Conservation (phyloP, 495 filamentous ascomycete species). For the Neurospora sp. region DNA sequence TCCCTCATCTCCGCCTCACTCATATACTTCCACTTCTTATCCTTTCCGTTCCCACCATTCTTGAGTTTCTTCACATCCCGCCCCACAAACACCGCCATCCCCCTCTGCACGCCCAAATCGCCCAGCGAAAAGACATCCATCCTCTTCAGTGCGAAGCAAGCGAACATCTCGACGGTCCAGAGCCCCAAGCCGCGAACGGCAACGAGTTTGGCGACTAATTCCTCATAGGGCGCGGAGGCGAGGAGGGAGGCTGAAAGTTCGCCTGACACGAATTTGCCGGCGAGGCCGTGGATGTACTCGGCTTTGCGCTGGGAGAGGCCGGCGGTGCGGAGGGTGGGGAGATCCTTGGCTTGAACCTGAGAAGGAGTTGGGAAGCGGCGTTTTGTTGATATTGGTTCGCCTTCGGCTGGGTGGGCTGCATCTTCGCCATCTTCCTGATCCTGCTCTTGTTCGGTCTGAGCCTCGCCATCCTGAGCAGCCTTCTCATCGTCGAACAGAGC, state of each 20-base stretch:
- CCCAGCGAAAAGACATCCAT: slow-evolving; percentile 90
- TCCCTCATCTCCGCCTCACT: slow-evolving; percentile 84
- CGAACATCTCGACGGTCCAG: slow-evolving; percentile 98
- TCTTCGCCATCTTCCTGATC: too few species aligned
- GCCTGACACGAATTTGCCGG: slow-evolving; percentile 65
- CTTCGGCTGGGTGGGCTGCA: neutral
- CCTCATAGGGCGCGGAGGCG: slow-evolving; percentile 69
- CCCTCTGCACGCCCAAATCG: slow-evolving; percentile 89
- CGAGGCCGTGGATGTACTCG: slow-evolving; percentile 81
- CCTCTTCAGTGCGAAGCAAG: slow-evolving; percentile 81
- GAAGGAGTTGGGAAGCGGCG: slow-evolving; percentile 63
- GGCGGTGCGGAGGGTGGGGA: slow-evolving; percentile 64
- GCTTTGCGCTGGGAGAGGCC: slow-evolving; percentile 89
- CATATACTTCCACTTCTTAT: slow-evolving; percentile 97
- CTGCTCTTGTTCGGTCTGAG: too few species aligned
- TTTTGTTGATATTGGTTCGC: slow-evolving; percentile 16
- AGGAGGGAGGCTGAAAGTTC: slow-evolving; percentile 69
- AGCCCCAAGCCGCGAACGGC: slow-evolving; percentile 77
- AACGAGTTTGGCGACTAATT: slow-evolving; percentile 69
- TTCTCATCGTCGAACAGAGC: slow-evolving; percentile 65
- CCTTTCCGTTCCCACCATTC: slow-evolving; percentile 69
- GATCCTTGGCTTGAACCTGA: slow-evolving; percentile 49
- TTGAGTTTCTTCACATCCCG: slow-evolving; percentile 77
- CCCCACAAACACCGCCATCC: slow-evolving; percentile 82
- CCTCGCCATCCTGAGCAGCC: too few species aligned